Evolutionary conservation across 139 green algal genomes (phyloP), one percentile per base, ranked within the genome.

Genomic region (Ettlia oleoabundans): DNA sequence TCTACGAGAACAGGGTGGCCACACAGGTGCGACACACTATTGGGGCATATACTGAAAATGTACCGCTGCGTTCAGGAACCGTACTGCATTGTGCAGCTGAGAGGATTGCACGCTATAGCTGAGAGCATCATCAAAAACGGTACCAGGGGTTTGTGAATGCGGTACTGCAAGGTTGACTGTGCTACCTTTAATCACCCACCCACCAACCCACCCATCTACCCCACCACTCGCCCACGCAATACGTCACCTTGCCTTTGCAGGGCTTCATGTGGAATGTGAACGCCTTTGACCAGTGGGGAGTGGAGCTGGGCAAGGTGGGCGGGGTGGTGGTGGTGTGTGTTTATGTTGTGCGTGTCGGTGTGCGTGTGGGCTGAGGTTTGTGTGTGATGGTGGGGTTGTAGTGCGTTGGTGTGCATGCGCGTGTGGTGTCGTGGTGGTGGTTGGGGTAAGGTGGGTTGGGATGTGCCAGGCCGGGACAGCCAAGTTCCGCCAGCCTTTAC

Each of bases 271-370:
- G 96, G 96, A 95, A 94, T 80, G 92, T 99, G 82, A 99, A 99
- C 93, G 94, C 86, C 6, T 99, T 99, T 84, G 97, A 99, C 91
- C 97, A 99, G 92, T 99, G 97, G 97, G 97, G 97, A 37, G 97
- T 99, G 80, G 97, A 99, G 88, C 94, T 99, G 79, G 97, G 97
- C 86, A 99, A 99, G 92, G 95, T 98, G 85, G 47, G 47, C 15
- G 47, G 47, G 47, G 47, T 58, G 13, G 13, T 58, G 15, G 47
- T 58, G 47, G 47, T 58, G 47, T 10, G 13, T 58, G 47, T n/a
- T n/a, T n/a, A n/a, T n/a, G 47, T 58, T 10, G 47, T 58, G 47
- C 13, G 13, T 58, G 47, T 10, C 15, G 47, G 47, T 58, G 47
- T 58, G 47, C 13, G 13, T 58, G 47, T n/a, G n/a, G n/a, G n/a